Conservation (phyloP, 2,329 filamentous ascomycete genomes). For the Rachicladosporium sp. region DNA sequence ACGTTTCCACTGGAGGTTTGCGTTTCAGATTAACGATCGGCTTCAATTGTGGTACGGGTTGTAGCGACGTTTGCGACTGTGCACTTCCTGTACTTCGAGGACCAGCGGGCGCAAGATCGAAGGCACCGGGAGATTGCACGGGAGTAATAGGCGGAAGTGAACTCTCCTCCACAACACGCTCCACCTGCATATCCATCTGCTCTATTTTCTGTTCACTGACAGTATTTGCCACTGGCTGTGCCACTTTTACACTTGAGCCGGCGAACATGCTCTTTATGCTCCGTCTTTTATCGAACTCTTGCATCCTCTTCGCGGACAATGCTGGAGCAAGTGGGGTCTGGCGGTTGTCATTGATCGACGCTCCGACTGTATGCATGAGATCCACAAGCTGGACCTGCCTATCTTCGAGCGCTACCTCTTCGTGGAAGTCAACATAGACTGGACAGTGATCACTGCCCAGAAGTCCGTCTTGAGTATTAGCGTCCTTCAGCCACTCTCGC, state of each 20-base stretch:
- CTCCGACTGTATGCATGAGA: slow-evolving; percentile 62
- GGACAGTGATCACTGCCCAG: slow-evolving; percentile 96
- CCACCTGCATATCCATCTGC: too few species aligned
- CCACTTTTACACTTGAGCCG: slow-evolving; percentile 25
- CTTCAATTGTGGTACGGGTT: not conserved
- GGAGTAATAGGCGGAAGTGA: too few species aligned
- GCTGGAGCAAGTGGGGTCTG: slow-evolving; percentile 54
- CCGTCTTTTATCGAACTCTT: slow-evolving; percentile 73
- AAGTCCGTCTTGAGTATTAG: slow-evolving; percentile 85
- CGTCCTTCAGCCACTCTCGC: slow-evolving; percentile 64
- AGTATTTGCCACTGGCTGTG: too few species aligned
- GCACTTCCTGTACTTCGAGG: too few species aligned
- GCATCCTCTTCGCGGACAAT: slow-evolving; percentile 69
- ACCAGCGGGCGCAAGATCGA: too few species aligned
- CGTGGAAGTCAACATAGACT: slow-evolving; percentile 64
- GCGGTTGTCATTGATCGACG: slow-evolving; percentile 57
- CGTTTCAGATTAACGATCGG: slow-evolving; percentile 19
- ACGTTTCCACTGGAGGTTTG: slow-evolving; percentile 17
- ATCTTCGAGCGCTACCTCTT: slow-evolving; percentile 41
- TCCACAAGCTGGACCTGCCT: slow-evolving; percentile 49
- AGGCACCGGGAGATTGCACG: too few species aligned
- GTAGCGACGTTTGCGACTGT: too few species aligned
- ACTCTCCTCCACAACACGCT: too few species aligned
- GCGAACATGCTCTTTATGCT: slow-evolving; percentile 92
- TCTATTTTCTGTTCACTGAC: too few species aligned